Conservation (phyloP, 805 yeast genomes). For the Groenewaldozyma salmanticensis region DNA sequence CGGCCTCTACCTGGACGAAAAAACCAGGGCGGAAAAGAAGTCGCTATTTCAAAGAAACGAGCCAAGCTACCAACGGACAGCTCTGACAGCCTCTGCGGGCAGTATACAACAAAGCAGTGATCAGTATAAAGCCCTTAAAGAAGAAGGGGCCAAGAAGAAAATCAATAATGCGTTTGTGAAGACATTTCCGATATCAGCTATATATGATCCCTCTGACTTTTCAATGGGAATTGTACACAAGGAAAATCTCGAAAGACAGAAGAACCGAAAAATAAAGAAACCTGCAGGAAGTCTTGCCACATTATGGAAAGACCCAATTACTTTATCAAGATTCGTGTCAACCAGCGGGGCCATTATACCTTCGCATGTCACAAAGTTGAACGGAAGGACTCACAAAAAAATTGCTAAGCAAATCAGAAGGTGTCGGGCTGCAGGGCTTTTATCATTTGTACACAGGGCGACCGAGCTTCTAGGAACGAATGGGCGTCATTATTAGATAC, state of each 20-base stretch:
- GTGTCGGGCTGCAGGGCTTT: conserved; percentile 68
- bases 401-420: conserved; percentile 71
- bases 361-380: conserved; percentile 60
- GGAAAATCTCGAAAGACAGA: conserved; percentile 23
- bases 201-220: conserved; percentile 79
- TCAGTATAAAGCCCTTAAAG: neutral
- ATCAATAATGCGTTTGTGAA: conserved; percentile 33
- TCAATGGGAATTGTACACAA: conserved; percentile 47
- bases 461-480: no score
- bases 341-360: conserved; percentile 71
- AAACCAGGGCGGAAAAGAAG: no score
- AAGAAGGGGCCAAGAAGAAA: conserved; percentile 4
- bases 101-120: no score
- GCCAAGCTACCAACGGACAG: no score
- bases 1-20: no score
- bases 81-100: no score
- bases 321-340: conserved; percentile 55
- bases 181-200: conserved; percentile 40
- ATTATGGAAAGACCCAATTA: conserved; percentile 47
- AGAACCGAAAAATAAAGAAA: conserved; percentile 19
- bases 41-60: no score
- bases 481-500: neutral
- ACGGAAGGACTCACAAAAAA: conserved; percentile 54
- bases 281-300: conserved; percentile 18
- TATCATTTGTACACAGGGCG: conserved; percentile 61